These are phyloP conservation scores for Trichoderma guizhouense DNA, from an alignment of 2,329 filamentous ascomycete species.

Conservation along the genomic window DNA sequence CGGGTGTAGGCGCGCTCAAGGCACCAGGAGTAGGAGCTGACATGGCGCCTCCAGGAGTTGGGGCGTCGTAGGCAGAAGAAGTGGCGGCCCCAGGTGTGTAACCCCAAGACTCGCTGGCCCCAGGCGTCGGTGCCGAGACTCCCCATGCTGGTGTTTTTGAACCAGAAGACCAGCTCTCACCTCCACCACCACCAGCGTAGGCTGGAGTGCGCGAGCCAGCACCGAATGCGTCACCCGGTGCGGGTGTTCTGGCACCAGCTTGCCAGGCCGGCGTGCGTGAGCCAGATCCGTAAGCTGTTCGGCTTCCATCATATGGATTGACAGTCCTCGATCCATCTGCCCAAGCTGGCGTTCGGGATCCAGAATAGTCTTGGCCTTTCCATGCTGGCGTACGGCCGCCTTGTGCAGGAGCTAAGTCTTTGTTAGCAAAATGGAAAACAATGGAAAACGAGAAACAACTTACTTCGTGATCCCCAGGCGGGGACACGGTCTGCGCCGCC, in stretches of 20 bases:
- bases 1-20: slow-evolving; percentile 68
- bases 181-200: slow-evolving; percentile 46
- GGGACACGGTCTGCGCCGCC: slow-evolving; percentile 66
- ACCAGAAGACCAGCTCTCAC: slow-evolving; percentile 62
- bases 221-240: slow-evolving; percentile 57
- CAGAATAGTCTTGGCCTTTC: slow-evolving; percentile 51
- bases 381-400: slow-evolving; percentile 62
- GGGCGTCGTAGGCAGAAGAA: slow-evolving; percentile 62
- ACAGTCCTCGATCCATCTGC: slow-evolving; percentile 63
- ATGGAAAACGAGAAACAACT: slow-evolving; percentile 35
- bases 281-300: slow-evolving; percentile 73
- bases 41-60: slow-evolving; percentile 59
- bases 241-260: slow-evolving; percentile 70
- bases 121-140: slow-evolving; percentile 55
- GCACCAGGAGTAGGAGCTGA: slow-evolving; percentile 61
- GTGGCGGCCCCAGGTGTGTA: slow-evolving; percentile 51
- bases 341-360: slow-evolving; percentile 68
- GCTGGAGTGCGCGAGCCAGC: slow-evolving; percentile 67
- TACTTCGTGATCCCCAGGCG: slow-evolving; percentile 70
- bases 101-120: slow-evolving; percentile 59
- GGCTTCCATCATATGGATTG: slow-evolving; percentile 69
- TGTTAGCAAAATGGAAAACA: slow-evolving; percentile 26
- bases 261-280: slow-evolving; percentile 75
- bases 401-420: slow-evolving; percentile 49
- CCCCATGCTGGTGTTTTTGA: slow-evolving; percentile 77